Evolutionary conservation across 2,329 filamentous ascomycete genomes (phyloP).

Genomic region (Aotearoamyces nothofagi): DNA sequence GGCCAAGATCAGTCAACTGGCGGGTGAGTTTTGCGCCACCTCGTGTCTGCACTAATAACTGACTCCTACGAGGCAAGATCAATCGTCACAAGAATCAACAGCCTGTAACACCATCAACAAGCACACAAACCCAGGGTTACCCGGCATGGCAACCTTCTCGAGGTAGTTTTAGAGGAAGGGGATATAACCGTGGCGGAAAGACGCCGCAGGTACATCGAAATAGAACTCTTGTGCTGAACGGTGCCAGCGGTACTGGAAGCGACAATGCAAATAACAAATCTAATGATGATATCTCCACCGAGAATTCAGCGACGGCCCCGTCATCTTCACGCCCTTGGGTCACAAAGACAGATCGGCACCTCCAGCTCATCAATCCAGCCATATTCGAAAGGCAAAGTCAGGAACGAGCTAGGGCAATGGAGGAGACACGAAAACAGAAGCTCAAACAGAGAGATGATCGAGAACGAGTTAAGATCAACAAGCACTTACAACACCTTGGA

Average conservation of each 20-base stretch:
- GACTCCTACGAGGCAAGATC: slow-evolving; percentile 46
- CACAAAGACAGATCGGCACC: slow-evolving; percentile 58
- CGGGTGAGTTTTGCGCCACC: slow-evolving; percentile 26
- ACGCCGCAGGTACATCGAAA: slow-evolving; percentile 30
- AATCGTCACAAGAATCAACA: slow-evolving; percentile 62
- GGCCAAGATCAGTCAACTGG: slow-evolving; percentile 38
- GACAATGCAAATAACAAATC: slow-evolving; percentile 11
- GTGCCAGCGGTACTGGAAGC: slow-evolving; percentile 5
- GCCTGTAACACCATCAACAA: slow-evolving; percentile 13
- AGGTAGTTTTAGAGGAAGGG: slow-evolving; percentile 13
- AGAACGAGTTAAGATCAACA: slow-evolving; percentile 43
- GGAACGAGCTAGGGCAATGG: slow-evolving; percentile 53
- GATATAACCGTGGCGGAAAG: slow-evolving; percentile 21
- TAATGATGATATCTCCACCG: slow-evolving; percentile 14
- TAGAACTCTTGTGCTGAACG: slow-evolving; percentile 51
- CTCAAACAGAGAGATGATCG: slow-evolving; percentile 34
- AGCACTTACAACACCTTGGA: slow-evolving; percentile 25
- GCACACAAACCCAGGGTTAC: slow-evolving; percentile 11
- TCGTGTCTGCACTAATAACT: slow-evolving; percentile 29
- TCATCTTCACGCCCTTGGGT: slow-evolving; percentile 46
- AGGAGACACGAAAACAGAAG: slow-evolving; percentile 48
- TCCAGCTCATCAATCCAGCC: slow-evolving; percentile 69
- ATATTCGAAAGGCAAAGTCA: slow-evolving; percentile 63
- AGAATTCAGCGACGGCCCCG: slow-evolving; percentile 8
- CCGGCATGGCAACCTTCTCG: slow-evolving; percentile 13